A percentile compares a stretch with the other conserved stretches of the same genome.
Conservation (phyloP, 129 eudicot genomes). For the Erigeron canadensis region DNA sequence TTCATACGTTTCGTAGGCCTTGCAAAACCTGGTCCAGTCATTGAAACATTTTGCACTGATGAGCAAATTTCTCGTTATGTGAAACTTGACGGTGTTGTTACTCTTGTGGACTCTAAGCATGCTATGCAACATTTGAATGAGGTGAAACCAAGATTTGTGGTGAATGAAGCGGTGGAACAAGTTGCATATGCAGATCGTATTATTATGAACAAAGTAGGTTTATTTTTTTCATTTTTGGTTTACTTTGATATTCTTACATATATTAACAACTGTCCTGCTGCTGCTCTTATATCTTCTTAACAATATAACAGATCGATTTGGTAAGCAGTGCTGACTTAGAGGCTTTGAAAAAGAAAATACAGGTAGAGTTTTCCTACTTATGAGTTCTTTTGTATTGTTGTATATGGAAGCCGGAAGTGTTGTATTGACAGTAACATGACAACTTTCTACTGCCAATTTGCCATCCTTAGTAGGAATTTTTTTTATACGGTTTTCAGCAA, state of each 20-base stretch:
- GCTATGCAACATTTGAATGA: slow-evolving; percentile 80
- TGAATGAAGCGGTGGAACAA: slow-evolving; percentile 96
- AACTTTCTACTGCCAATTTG: slow-evolving; percentile 4
- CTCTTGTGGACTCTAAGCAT: slow-evolving; percentile 87
- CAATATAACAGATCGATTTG: slow-evolving; percentile 63
- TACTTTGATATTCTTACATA: not conserved
- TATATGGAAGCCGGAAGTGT: slow-evolving; percentile 10
- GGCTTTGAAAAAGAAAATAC: slow-evolving; percentile 56
- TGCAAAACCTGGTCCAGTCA: slow-evolving; percentile 97
- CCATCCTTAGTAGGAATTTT: not conserved
- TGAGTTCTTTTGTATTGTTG: slow-evolving; percentile 1
- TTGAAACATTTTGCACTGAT: slow-evolving; percentile 90
- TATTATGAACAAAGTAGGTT: slow-evolving; percentile 90
- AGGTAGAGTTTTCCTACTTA: slow-evolving; percentile 46
- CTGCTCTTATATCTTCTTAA: not conserved
- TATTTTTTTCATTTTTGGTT: not conserved
- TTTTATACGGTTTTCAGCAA: not conserved
- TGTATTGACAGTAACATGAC: slow-evolving; percentile 4
- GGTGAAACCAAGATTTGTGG: slow-evolving; percentile 96
- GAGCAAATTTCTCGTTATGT: slow-evolving; percentile 79
- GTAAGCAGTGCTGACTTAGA: slow-evolving; percentile 64
- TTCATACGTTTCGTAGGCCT: slow-evolving; percentile 57
- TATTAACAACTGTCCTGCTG: not conserved
- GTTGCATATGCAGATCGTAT: slow-evolving; percentile 97
- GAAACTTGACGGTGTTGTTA: slow-evolving; percentile 98